Conservation (phyloP, 1,284 basidiomycete species). For the Golubevia sp. region DNA sequence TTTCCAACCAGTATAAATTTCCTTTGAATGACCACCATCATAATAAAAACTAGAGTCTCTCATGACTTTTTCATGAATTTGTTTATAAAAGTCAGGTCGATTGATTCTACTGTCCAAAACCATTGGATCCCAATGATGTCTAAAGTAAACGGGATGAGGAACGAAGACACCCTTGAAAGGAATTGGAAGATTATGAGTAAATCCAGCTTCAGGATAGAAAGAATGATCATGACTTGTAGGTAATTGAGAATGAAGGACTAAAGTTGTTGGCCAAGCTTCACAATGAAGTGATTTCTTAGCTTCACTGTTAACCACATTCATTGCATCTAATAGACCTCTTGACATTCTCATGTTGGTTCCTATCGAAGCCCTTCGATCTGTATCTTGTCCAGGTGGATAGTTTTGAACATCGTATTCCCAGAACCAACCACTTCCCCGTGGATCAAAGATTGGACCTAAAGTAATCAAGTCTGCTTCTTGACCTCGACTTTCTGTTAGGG, state of each 20-base stretch:
- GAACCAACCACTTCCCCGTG: conserved; percentile 59
- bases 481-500: conserved; percentile 33
- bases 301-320: conserved; percentile 61
- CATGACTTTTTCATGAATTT: conserved; percentile 59
- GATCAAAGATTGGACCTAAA: conserved; percentile 59
- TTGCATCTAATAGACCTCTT: conserved; percentile 54
- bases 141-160: conserved; percentile 60
- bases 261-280: conserved; percentile 59
- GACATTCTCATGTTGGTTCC: conserved; percentile 61
- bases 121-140: conserved; percentile 55
- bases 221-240: conserved; percentile 51
- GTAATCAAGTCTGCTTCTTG: conserved; percentile 60
- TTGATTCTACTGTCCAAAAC: conserved; percentile 55
- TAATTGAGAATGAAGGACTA: conserved; percentile 59
- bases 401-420: conserved; percentile 61
- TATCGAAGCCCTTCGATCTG: conserved; percentile 56
- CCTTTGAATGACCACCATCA: conserved; percentile 52
- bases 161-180: conserved; percentile 61
- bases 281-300: conserved; percentile 60
- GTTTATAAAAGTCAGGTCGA: conserved; percentile 57
- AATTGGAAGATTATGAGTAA: conserved; percentile 54
- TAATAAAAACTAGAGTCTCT: conserved; percentile 59
- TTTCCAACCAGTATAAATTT: conserved; percentile 60
- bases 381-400: conserved; percentile 50
- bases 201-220: conserved; percentile 57